Evolutionary conservation across 1,284 basidiomycete genomes (phyloP).

Genomic region (Puccinia coronata): DNA sequence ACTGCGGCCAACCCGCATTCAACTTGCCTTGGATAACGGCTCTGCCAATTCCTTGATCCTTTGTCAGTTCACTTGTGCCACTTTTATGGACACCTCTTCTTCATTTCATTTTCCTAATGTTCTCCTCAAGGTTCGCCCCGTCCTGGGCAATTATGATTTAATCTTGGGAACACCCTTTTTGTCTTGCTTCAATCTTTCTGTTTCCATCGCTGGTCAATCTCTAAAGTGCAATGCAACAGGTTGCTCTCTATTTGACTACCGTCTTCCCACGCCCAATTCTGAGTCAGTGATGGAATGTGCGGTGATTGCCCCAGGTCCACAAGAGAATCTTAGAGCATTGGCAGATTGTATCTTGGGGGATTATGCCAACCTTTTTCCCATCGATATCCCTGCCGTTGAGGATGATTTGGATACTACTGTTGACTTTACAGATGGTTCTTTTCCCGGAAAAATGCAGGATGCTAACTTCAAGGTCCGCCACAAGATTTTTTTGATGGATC

Average conservation of each 20-base stretch:
- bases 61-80: too few relatives aligned
- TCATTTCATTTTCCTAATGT: neutral
- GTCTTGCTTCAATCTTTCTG: too few relatives aligned
- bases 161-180: slow-evolving; percentile 12
- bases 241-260: neutral
- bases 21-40: neutral
- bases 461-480: neutral
- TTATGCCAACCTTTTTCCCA: neutral
- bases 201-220: too few relatives aligned
- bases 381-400: neutral
- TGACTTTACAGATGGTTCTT: neutral
- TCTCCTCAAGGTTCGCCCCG: neutral
- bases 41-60: neutral
- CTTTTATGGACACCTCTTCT: neutral
- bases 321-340: neutral
- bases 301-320: too few relatives aligned
- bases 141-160: neutral
- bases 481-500: too few relatives aligned
- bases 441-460: neutral
- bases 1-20: neutral
- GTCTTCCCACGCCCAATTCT: neutral
- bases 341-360: too few relatives aligned
- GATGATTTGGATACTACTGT: neutral
- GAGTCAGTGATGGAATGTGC: neutral
- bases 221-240: too few relatives aligned